A percentile compares a stretch with the other conserved stretches of the same genome.
Conservation (phyloP, 2,329 filamentous ascomycete genomes). For the Chaetomium strumarium region DNA sequence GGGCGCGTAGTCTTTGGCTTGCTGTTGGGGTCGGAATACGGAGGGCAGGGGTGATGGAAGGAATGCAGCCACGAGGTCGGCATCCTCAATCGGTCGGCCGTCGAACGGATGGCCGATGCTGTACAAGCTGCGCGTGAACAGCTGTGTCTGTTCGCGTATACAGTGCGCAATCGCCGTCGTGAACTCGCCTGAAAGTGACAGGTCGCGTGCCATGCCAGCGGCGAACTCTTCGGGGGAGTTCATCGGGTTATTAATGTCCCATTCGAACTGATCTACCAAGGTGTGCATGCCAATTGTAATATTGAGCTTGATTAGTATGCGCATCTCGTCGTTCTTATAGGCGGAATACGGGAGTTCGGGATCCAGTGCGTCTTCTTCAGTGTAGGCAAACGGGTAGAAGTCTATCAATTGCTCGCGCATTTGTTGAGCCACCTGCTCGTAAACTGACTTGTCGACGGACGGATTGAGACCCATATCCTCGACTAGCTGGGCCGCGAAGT, state of each 20-base stretch:
- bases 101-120: constrained; percentile 93
- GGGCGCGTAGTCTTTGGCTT: constrained; percentile 89
- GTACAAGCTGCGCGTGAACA: constrained; percentile 91
- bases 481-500: constrained; percentile 83
- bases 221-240: constrained; percentile 97
- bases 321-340: constrained; percentile 99
- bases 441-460: constrained; percentile 59
- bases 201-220: constrained; percentile 76
- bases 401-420: constrained; percentile 88
- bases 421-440: constrained; percentile 57
- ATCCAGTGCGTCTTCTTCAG: constrained; percentile 85
- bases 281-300: constrained; percentile 96
- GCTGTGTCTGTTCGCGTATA: constrained; percentile 90
- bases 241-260: constrained; percentile 93
- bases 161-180: constrained; percentile 96
- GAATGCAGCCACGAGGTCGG: constrained; percentile 80
- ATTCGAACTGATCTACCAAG: constrained; percentile 94
- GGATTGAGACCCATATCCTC: constrained; percentile 83
- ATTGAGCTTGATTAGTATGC: constrained; percentile 89
- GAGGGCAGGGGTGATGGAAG: constrained; percentile 74
- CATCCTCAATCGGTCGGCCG: constrained; percentile 84
- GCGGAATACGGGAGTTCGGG: constrained; percentile 84
- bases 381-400: constrained; percentile 86
- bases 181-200: constrained; percentile 91
- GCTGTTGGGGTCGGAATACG: constrained; percentile 84